A percentile compares a stretch with the other conserved stretches of the same genome.
Conservation (phyloP, 1,139 yeast species). For the Pichia sp. region DNA sequence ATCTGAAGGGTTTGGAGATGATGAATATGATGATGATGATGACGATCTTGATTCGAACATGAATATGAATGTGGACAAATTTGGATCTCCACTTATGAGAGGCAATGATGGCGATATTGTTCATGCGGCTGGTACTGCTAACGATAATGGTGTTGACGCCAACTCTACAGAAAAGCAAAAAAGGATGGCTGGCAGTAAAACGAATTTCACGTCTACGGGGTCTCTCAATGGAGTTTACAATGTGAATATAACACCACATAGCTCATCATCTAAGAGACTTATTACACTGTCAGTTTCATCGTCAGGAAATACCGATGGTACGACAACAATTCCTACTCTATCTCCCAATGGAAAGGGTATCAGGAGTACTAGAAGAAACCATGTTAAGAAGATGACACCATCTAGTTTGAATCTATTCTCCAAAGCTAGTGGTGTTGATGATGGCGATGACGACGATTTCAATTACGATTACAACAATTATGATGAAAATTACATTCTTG, state of each 20-base stretch:
- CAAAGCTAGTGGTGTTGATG: slow-evolving; percentile 4
- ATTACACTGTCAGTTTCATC: background rate
- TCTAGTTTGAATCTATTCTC: background rate
- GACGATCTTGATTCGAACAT: too few species aligned
- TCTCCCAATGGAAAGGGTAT: background rate
- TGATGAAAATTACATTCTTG: slow-evolving; percentile 17
- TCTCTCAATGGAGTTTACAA: background rate
- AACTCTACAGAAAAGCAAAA: background rate
- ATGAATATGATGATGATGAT: slow-evolving; percentile 15
- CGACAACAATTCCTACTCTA: background rate
- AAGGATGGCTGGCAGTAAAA: background rate
- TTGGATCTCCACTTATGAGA: slow-evolving; percentile 25
- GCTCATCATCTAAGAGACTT: background rate
- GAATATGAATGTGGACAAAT: slow-evolving; percentile 18
- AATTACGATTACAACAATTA: slow-evolving; percentile 11
- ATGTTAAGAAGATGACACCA: background rate
- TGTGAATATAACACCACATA: background rate
- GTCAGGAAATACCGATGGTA: too few species aligned
- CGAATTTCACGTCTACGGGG: background rate
- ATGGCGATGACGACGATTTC: slow-evolving; percentile 5
- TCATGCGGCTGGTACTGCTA: background rate
- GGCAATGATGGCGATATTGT: slow-evolving; percentile 5
- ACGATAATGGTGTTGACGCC: background rate
- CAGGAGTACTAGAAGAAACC: background rate
- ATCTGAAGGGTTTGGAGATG: slow-evolving; percentile 16